Evolutionary conservation across 108 stramenopile species (phyloP).

Genomic region (Aureococcus anophagefferens): DNA sequence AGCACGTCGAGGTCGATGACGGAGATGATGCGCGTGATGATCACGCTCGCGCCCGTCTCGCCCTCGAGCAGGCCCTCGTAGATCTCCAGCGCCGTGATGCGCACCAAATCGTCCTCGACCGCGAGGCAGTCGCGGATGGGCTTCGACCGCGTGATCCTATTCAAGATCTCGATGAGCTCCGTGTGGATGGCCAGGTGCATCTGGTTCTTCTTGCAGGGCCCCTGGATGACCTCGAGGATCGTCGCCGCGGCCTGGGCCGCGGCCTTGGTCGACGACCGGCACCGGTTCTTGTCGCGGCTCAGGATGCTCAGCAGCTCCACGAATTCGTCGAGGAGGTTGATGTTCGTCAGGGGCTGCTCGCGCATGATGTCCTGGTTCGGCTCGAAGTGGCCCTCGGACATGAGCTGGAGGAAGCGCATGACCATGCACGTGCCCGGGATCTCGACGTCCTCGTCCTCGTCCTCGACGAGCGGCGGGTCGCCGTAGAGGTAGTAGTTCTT

Average conservation of each 20-base stretch:
- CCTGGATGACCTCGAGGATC: conserved; percentile 37
- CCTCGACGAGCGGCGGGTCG: too few species aligned
- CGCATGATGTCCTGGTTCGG: conserved; percentile 30
- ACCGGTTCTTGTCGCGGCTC: conserved; percentile 9
- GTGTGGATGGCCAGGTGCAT: conserved; percentile 24
- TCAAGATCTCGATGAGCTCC: conserved; percentile 27
- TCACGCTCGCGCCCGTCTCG: conserved; percentile 10
- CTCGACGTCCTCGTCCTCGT: conserved; percentile 10
- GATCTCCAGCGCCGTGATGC: conserved; percentile 23
- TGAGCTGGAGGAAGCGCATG: conserved; percentile 33
- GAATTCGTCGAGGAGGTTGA: conserved; percentile 26
- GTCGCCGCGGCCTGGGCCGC: conserved; percentile 13
- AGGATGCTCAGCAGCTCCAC: conserved; percentile 16
- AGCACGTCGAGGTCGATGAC: conserved; percentile 29
- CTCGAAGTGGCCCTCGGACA: too few species aligned
- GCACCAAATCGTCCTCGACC: conserved; percentile 20
- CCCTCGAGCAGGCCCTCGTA: conserved; percentile 28
- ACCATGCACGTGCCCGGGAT: conserved; percentile 12
- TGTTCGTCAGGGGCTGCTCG: conserved; percentile 11
- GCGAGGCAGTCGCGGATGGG: too few species aligned
- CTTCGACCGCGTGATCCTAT: too few species aligned
- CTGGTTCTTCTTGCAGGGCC: conserved; percentile 31
- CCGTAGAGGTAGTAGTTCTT: too few species aligned
- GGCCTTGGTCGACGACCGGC: conserved; percentile 16
- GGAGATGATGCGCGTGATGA: conserved; percentile 21